A percentile compares a stretch with the other conserved stretches of the same genome.
phyloP scores from a whole-genome alignment of 2,329 filamentous ascomycete genomes.

The Pseudocercospora cruenta region DNA sequence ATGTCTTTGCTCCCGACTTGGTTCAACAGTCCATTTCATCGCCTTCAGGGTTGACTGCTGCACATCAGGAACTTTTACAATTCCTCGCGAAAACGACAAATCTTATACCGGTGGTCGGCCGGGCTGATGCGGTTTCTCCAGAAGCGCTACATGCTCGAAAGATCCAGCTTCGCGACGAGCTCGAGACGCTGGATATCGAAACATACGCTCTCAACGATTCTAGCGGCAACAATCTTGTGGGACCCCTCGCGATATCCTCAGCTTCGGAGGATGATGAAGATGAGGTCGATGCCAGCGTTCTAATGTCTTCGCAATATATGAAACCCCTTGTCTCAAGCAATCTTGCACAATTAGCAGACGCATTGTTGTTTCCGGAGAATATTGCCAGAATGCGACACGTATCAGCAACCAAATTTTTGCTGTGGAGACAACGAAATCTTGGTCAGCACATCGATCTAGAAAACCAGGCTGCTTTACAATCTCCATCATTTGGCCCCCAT shows the following conservation, averaged over 20 bases:
- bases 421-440: conserved; percentile 61
- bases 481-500: conserved; percentile 27
- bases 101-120: conserved; percentile 79
- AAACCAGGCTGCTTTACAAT: conserved; percentile 30
- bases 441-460: conserved; percentile 30
- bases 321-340: conserved; percentile 80
- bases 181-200: conserved; percentile 19
- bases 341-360: conserved; percentile 68
- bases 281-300: conserved; percentile 85
- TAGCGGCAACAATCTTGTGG: background rate
- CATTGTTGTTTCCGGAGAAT: conserved; percentile 76
- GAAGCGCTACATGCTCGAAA: conserved; percentile 23
- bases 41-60: conserved; percentile 12
- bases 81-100: conserved; percentile 73
- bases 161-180: conserved; percentile 21
- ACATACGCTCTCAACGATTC: conserved; percentile 18
- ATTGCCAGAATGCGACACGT: conserved; percentile 80
- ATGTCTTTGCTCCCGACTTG: conserved; percentile 66
- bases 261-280: conserved; percentile 72
- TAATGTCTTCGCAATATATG: conserved; percentile 91
- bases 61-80: conserved; percentile 30
- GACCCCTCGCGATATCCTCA: conserved; percentile 77
- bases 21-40: background rate
- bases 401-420: conserved; percentile 78
- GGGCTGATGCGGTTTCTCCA: conserved; percentile 63